A percentile compares a stretch with the other conserved stretches of the same genome.
Evolutionary conservation across 176 grass and related monocot species (phyloP).

Genomic region (Triticum monococcum): DNA sequence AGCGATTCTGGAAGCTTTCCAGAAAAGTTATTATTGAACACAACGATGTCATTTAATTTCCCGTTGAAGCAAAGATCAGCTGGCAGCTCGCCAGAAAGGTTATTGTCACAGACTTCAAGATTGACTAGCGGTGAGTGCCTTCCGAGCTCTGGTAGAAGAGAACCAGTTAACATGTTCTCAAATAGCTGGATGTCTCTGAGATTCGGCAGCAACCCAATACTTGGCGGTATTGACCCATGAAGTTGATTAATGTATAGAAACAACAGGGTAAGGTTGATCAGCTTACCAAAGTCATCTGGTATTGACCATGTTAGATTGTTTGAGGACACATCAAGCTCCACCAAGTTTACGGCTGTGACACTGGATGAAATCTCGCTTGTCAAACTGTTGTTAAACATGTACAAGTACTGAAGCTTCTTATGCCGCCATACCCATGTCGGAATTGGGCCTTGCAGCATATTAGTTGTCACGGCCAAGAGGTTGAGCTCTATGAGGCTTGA

Average conservation of each 20-base stretch:
- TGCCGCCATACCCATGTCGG: constrained; percentile 46
- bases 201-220: constrained; percentile 45
- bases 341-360: background rate
- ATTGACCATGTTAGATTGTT: constrained; percentile 47
- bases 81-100: constrained; percentile 43
- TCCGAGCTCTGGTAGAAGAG: constrained; percentile 54
- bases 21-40: constrained; percentile 59
- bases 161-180: constrained; percentile 40
- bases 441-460: constrained; percentile 39
- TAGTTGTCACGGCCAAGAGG: background rate
- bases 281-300: constrained; percentile 34
- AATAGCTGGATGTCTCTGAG: constrained; percentile 35
- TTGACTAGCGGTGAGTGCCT: constrained; percentile 47
- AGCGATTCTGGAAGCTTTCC: constrained; percentile 44
- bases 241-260: constrained; percentile 50
- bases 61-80: constrained; percentile 39
- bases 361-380: constrained; percentile 17
- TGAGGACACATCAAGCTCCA: constrained; percentile 45
- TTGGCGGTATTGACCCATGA: constrained; percentile 37
- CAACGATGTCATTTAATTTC: constrained; percentile 28
- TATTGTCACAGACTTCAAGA: constrained; percentile 49
- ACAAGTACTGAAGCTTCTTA: constrained; percentile 25
- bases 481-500: constrained; percentile 22
- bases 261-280: constrained; percentile 15
- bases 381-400: constrained; percentile 33